Evolutionary conservation across 306 rosid genomes (phyloP).

Genomic region (Cotoneaster glaucophyllus): DNA sequence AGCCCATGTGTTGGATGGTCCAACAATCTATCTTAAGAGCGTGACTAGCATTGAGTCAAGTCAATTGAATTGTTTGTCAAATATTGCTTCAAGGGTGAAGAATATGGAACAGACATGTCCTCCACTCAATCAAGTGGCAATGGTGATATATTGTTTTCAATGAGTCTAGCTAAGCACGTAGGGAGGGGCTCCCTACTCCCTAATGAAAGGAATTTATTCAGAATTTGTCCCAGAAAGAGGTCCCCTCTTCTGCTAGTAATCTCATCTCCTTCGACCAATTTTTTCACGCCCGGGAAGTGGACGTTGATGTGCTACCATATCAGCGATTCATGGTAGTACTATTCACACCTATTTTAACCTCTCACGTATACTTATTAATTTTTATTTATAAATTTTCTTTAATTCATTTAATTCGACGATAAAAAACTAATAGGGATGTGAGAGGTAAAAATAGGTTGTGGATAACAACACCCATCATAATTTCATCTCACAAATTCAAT

Average conservation of each 20-base stretch:
- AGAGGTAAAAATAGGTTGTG: too few species aligned
- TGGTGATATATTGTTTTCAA: neutral
- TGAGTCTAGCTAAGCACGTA: neutral
- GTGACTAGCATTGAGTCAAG: neutral
- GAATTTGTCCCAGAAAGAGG: neutral
- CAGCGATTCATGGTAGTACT: neutral
- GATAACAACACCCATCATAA: too few species aligned
- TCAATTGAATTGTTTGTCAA: neutral
- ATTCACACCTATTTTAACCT: too few species aligned
- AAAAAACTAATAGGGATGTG: too few species aligned
- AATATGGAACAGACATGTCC: neutral
- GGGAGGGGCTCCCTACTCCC: conserved; percentile 12
- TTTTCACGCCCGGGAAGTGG: neutral
- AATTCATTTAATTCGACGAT: accelerated
- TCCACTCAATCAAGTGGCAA: neutral
- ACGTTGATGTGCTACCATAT: neutral
- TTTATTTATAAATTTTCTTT: too few species aligned
- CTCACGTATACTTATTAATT: too few species aligned
- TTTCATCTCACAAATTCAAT: too few species aligned
- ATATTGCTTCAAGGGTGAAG: neutral
- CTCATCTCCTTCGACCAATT: neutral
- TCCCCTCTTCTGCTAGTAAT: neutral
- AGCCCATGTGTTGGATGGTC: conserved; percentile 4
- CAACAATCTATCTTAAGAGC: neutral
- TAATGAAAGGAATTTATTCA: conserved; percentile 8